A percentile compares a stretch with the other conserved stretches of the same genome.
Evolutionary conservation across 2,329 filamentous ascomycete species (phyloP).

Genomic region (Stagonosporopsis cucurbitacearum): DNA sequence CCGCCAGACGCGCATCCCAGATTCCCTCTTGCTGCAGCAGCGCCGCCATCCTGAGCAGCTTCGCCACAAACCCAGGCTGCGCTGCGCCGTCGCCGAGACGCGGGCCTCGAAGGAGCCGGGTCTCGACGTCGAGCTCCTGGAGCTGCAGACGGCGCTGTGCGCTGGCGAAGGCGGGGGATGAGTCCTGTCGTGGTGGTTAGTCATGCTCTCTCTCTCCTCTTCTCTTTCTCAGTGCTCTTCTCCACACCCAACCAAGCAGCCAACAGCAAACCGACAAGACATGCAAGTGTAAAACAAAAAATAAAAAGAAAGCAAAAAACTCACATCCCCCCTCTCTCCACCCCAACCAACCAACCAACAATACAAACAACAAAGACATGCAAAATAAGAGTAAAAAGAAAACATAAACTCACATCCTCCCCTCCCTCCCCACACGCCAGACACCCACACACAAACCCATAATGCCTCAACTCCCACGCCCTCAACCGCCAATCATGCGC

Average conservation of each 20-base stretch:
- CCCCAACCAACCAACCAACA: slow-evolving; percentile 46
- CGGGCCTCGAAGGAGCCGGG: slow-evolving; percentile 22
- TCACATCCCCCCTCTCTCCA: slow-evolving; percentile 34
- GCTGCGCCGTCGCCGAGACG: slow-evolving; percentile 22
- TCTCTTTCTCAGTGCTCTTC: no score
- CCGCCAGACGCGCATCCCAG: slow-evolving; percentile 32
- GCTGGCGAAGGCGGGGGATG: slow-evolving; percentile 35
- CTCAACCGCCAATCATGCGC: slow-evolving; percentile 39
- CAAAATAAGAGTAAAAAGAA: neutral
- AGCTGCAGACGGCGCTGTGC: slow-evolving; percentile 41
- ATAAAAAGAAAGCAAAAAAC: neutral
- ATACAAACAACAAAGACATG: neutral
- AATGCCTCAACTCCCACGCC: slow-evolving; percentile 44
- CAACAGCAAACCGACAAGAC: no score
- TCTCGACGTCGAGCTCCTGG: slow-evolving; percentile 44
- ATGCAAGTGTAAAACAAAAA: no score
- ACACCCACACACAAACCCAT: slow-evolving; percentile 49
- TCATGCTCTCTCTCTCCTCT: neutral
- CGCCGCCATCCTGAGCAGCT: slow-evolving; percentile 38
- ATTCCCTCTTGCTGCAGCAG: slow-evolving; percentile 38
- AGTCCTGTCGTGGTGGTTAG: slow-evolving; percentile 11
- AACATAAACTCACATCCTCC: slow-evolving; percentile 23
- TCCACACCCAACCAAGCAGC: no score
- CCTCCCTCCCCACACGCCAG: slow-evolving; percentile 42
- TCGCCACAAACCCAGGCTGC: slow-evolving; percentile 23